Base-by-base conservation (phyloP, 78 protist species). In the Dictyostelium firmibasis region DNA sequence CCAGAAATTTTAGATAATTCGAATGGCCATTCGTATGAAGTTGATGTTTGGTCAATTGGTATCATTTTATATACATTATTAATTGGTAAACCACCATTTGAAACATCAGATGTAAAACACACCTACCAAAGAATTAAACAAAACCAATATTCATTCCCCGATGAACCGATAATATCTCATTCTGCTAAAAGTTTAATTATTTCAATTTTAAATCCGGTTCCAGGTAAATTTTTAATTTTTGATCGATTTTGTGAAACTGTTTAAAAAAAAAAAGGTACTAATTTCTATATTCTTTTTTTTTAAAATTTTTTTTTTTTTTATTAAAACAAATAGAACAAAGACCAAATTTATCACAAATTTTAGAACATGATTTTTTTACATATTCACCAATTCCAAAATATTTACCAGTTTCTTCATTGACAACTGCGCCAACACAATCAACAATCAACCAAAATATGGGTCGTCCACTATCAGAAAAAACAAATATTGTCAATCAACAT, bases 1-100 rank as follows among this genome's bases (percentile, higher is more conserved):
- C 99, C 99, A 20, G 99, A 99, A 92, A 96, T 99, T 47, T 85
- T 98, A 10, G 97, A 96, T 35, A 91, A 95, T 67, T 23, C 69
- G 76, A 64, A 38, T 83, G 98, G 98, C 11, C 98, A 98, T 93
- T 43, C 93, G 25, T 96, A 75, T 78, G 97, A 93, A 43, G 99
- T 97, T 20, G 99, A 98, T 91, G 89, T 98, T 8, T 98, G 99
- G 99, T 76, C 99, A 20, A 70, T 98, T 38, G 99, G 99, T 25
- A 98, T 98, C 57, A 97, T 98, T 60, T 31, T 98, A 87, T 98
- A 98, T 97, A 99, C 99, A 29, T 50, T 98, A 53, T 92, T 99
- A 43, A 85, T 97, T 27, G 99, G 99, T 62, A 92, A 81, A 84
- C 99, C 99, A 41, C 99, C 99, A 20, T 99, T 99, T 84, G 99